Evolutionary conservation across 2,329 filamentous ascomycete genomes (phyloP), one percentile per base, ranked within the genome.

Genomic region (Hypoxylon sp.): DNA sequence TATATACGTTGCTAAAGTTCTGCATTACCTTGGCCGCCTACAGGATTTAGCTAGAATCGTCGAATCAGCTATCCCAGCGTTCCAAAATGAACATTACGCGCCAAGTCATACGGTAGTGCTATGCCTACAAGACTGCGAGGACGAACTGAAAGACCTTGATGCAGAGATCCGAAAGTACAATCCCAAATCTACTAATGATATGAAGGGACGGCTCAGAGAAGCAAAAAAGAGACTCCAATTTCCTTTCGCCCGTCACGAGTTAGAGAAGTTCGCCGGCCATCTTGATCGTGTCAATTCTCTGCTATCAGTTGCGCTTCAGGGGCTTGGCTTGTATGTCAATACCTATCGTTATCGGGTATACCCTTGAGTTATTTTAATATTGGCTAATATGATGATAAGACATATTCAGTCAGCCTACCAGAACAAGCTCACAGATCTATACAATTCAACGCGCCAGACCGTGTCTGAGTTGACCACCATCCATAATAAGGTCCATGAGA

Each of bases 1-100:
- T 44, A 47, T 55, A 66, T 62, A 37, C 35, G 55, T 51, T 31
- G 26, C 8, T 6, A 24, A 29, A 44, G 9, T 35, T 17, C 4
- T 29, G 14, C 6, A 17, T 1, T 29, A 55, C 17, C 52, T 55
- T 8, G 13, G 13, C 9, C 52, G 35, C 5, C 31, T 55, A 17
- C 35, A 9, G 9, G 22, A 44, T 29, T 44, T 11, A 17, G 9
- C 22, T 19, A 26, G 11, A 6, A n/a, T 44, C 8, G 26, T 55
- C 13, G 35, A 55, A 44, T 39, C 52, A 3, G 35, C 5, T 17
- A 17, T 44, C 17, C 52, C 52, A 42, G 11, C 13, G 29, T 44
- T 55, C 19, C 35, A 44, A 44, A 42, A 55, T 55, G 35, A 29
- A n/a, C 35, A 55, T 31, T 17, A 35, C 8, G 22, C 3, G 9